phyloP scores from a whole-genome alignment of 495 filamentous ascomycete species.

The Letharia columbiana region DNA sequence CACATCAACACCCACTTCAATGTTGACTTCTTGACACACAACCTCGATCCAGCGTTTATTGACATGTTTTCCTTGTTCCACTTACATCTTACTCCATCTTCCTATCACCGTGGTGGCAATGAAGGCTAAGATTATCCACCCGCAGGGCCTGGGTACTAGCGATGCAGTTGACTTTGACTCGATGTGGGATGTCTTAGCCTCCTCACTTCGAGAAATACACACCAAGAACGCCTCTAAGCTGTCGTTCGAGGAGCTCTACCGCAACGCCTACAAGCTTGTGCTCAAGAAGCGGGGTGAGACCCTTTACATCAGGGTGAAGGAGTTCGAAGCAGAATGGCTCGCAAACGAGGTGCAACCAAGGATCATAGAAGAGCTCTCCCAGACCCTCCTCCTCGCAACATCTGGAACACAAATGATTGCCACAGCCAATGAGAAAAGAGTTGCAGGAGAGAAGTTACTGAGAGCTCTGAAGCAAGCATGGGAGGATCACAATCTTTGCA shows the following conservation, averaged over 20 bases:
- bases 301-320: conserved; percentile 72
- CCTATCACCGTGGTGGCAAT: neutral
- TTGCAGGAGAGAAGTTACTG: conserved; percentile 77
- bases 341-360: conserved; percentile 53
- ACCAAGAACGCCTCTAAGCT: conserved; percentile 81
- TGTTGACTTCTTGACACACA: neutral
- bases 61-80: neutral
- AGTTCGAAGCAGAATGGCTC: conserved; percentile 76
- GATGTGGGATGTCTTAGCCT: conserved; percentile 65
- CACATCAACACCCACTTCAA: conserved; percentile 8
- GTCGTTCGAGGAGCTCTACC: conserved; percentile 93
- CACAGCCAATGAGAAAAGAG: conserved; percentile 63
- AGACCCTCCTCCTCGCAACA: conserved; percentile 44
- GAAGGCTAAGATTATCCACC: conserved; percentile 9
- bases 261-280: conserved; percentile 93
- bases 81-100: neutral
- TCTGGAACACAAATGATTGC: conserved; percentile 37
- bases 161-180: conserved; percentile 67
- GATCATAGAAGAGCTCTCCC: conserved; percentile 54
- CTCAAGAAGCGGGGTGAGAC: conserved; percentile 73
- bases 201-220: conserved; percentile 78
- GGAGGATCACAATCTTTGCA: conserved; percentile 81
- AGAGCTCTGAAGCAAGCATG: conserved; percentile 65
- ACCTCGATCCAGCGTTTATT: neutral
- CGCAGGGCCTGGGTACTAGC: conserved; percentile 45